Percentiles rank a stretch among this genome's conserved stretches.
These are phyloP conservation scores for Leucocoprinus leucothites DNA, from an alignment of 768 basidiomycete species.

Conservation along the genomic window DNA sequence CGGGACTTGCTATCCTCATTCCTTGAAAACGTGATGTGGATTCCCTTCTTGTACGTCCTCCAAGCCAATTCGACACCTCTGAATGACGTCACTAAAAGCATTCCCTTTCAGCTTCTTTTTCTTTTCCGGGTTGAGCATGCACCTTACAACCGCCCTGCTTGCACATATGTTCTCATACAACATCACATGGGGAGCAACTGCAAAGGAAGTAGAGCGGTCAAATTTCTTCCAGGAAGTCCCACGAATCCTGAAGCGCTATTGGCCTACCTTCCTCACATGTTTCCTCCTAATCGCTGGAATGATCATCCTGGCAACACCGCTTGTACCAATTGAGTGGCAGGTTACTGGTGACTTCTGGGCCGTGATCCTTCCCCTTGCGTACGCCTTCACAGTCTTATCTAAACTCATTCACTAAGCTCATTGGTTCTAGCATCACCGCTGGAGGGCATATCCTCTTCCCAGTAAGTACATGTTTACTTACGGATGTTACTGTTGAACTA, in stretches of 20 bases:
- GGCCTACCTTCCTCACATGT: constrained; percentile 57
- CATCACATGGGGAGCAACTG: constrained; percentile 76
- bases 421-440: constrained; percentile 48
- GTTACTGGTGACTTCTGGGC: constrained; percentile 68
- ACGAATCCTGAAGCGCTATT: constrained; percentile 77
- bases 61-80: constrained; percentile 4
- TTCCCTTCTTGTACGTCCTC: constrained; percentile 69
- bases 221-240: constrained; percentile 93
- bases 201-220: constrained; percentile 81
- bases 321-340: constrained; percentile 63
- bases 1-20: constrained; percentile 46
- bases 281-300: constrained; percentile 50
- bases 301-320: constrained; percentile 46
- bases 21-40: constrained; percentile 60
- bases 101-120: constrained; percentile 62
- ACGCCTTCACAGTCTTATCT: constrained; percentile 25
- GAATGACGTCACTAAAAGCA: neutral
- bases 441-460: constrained; percentile 74
- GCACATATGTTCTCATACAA: constrained; percentile 76
- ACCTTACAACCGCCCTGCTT: constrained; percentile 59
- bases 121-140: constrained; percentile 73
- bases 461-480: constrained; percentile 34
- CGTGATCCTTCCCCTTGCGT: constrained; percentile 73
- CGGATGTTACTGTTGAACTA: constrained; percentile 7
- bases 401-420: constrained; percentile 4